Conservation (phyloP, 257 asterid species). For the Gynochthodes officinalis region DNA sequence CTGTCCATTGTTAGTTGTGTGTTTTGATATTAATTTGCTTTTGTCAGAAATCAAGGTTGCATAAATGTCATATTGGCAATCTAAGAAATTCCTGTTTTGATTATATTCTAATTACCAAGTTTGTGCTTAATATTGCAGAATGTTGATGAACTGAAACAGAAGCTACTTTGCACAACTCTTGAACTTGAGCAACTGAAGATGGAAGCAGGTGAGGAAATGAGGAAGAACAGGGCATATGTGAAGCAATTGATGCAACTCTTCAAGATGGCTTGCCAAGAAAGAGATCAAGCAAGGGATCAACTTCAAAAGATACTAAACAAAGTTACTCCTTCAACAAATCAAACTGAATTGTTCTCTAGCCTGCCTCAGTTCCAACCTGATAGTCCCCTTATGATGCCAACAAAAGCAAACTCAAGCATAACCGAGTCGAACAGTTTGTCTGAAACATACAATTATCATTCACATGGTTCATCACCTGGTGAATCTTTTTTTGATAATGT, state of each 20-base stretch:
- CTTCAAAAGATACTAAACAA: conserved; percentile 45
- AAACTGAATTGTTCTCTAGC: conserved; percentile 11
- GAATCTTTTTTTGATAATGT: conserved; percentile 45
- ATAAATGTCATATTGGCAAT: too few relatives aligned
- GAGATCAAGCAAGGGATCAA: conserved; percentile 39
- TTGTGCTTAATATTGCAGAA: conserved; percentile 17
- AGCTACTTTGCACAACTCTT: conserved; percentile 18
- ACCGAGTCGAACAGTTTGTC: conserved; percentile 65
- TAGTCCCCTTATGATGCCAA: conserved; percentile 24
- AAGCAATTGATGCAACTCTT: conserved; percentile 27
- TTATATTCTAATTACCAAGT: neutral
- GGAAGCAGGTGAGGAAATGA: conserved; percentile 32
- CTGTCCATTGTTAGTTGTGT: neutral
- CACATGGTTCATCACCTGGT: conserved; percentile 43
- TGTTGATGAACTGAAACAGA: conserved; percentile 37
- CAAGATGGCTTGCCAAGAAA: conserved; percentile 28
- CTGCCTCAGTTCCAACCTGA: conserved; percentile 24
- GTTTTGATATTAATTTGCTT: neutral
- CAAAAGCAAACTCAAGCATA: conserved; percentile 50
- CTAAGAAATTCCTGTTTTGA: neutral
- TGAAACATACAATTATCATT: conserved; percentile 45
- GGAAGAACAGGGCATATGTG: conserved; percentile 28
- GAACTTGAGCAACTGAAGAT: conserved; percentile 36
- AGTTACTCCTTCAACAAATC: conserved; percentile 10
- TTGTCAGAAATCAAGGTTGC: neutral